Evolutionary conservation across 2,329 filamentous ascomycete genomes (phyloP), one percentile per base, ranked within the genome.

Genomic region (Juglanconis sp.): DNA sequence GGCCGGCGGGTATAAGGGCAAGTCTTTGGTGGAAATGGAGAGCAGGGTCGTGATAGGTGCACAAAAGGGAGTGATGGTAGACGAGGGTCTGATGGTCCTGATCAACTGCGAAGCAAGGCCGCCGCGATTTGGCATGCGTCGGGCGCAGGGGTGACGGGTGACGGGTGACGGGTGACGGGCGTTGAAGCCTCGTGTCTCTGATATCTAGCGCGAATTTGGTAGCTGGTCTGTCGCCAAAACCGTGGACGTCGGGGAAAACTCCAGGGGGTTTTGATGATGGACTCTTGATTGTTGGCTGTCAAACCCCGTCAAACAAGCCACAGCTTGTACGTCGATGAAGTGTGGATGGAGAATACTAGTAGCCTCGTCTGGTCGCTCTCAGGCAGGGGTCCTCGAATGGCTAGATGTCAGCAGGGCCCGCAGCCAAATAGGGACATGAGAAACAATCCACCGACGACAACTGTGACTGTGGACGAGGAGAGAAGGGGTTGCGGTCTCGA

Each of bases 251-350:
- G 31, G 32, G 13, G 17, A 13, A 32, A 46, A 31, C n/a, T 36
- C 35, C 35, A 42, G 35, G 32, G 24, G 49, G 32, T 15, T 34
- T 40, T 10, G 46, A 38, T 31, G 10, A 36, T 50, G 35, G 56
- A 6, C 49, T 35, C 35, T 60, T 31, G 53, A 36, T 5, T 53
- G 36, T 50, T 51, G 38, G 53, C 44, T 60, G 57, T 53, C 49
- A 57, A 53, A 7, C 10, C 50, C 48, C 48, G 57, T 42, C 44
- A 51, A 40, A 32, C 49, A 60, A 57, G 60, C 60, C 60, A 62
- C 60, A 57, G 40, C 53, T 57, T 57, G 53, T 54, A 32, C 38
- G 38, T 36, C 31, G n/a, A 17, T 24, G 42, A 54, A 49, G 55
- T 58, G 57, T 48, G 53, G 15, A 49, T 34, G 55, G 49, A 38